These are phyloP conservation scores for Amaranthus tricolor DNA, from an alignment of 179 eudicot genomes.

Conservation along the genomic window DNA sequence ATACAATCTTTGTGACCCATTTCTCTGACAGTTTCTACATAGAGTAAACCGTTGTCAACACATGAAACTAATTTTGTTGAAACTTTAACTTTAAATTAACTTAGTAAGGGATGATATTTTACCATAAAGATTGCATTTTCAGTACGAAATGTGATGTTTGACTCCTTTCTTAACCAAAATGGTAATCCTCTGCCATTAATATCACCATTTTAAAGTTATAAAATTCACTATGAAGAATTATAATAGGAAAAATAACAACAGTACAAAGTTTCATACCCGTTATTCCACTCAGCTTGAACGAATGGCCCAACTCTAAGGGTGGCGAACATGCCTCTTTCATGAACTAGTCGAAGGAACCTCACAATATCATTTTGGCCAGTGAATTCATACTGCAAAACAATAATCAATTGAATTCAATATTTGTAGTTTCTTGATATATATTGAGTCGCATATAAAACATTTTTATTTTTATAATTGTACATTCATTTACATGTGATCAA, in stretches of 20 bases:
- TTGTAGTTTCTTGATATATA: not conserved
- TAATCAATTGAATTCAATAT: not conserved
- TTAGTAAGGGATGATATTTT: not conserved
- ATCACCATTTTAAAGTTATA: not conserved
- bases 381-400: constrained; percentile 58
- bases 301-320: constrained; percentile 79
- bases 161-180: constrained; percentile 74
- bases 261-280: constrained; percentile 43
- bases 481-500: too few relatives aligned
- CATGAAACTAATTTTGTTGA: not conserved
- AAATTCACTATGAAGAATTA: not conserved
- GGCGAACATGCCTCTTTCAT: constrained; percentile 57
- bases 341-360: constrained; percentile 57
- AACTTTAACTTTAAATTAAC: not conserved
- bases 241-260: too few relatives aligned
- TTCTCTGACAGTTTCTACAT: constrained; percentile 53
- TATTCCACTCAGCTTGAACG: constrained; percentile 88
- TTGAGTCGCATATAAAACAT: too few relatives aligned
- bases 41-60: not conserved
- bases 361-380: constrained; percentile 66
- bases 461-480: too few relatives aligned
- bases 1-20: constrained; percentile 43
- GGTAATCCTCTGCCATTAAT: constrained; percentile 79
- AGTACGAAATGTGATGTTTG: constrained; percentile 60
- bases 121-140: constrained; percentile 76